phyloP scores from a whole-genome alignment of 2,329 filamentous ascomycete genomes.

The Beauveria asiatica region DNA sequence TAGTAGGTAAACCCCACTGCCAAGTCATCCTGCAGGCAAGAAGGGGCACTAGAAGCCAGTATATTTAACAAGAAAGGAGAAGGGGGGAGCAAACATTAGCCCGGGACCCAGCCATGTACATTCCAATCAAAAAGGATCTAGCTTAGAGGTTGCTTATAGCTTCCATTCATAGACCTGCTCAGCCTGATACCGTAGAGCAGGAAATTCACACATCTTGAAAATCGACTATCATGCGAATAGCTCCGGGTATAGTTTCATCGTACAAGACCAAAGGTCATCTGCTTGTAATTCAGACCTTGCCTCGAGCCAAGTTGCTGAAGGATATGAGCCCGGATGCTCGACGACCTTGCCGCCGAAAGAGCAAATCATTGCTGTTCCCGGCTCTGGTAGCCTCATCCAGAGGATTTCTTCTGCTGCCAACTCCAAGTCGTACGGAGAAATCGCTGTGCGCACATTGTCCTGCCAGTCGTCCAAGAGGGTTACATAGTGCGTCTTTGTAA shows the following conservation, averaged over 20 bases:
- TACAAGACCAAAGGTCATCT: background rate
- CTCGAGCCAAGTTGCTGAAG: background rate
- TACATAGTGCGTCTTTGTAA: constrained; percentile 21
- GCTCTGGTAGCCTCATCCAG: background rate
- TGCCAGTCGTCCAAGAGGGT: constrained; percentile 15
- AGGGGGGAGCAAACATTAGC: too few relatives aligned
- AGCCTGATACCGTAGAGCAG: too few relatives aligned
- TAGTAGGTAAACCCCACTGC: too few relatives aligned
- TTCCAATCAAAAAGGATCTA: too few relatives aligned
- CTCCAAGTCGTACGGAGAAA: background rate
- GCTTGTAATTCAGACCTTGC: background rate
- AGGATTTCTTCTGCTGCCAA: background rate
- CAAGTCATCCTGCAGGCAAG: too few relatives aligned
- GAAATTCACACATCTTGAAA: too few relatives aligned
- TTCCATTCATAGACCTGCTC: too few relatives aligned
- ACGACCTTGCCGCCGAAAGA: background rate
- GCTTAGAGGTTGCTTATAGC: too few relatives aligned
- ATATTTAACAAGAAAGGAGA: too few relatives aligned
- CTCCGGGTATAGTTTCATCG: background rate
- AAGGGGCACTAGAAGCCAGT: too few relatives aligned
- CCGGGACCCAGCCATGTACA: too few relatives aligned
- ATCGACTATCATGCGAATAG: too few relatives aligned
- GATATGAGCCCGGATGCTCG: background rate
- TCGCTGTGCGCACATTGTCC: constrained; percentile 4
- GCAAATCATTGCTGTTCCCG: background rate